phyloP scores from a whole-genome alignment of 2,329 filamentous ascomycete species.

The Diaporthe sp. region DNA sequence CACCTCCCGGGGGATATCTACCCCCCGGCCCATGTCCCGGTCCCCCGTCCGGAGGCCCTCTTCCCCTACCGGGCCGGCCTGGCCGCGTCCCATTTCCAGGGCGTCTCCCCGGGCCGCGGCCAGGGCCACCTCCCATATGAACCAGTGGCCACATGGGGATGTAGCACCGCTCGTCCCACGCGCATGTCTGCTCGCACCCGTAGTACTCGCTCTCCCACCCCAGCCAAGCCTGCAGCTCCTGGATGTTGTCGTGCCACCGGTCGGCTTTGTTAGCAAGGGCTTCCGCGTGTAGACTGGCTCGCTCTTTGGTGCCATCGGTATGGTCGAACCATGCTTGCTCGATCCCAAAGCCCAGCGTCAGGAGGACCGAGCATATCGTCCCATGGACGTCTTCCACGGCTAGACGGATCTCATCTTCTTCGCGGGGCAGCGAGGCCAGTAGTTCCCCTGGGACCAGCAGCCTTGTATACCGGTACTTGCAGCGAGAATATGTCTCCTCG shows the following conservation, averaged over 20 bases:
- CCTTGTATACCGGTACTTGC: conserved; percentile 57
- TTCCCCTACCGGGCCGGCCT: not conserved
- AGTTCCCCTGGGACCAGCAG: conserved; percentile 49
- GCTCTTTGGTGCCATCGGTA: not conserved
- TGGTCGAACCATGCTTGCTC: conserved; percentile 54
- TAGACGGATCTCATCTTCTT: conserved; percentile 54
- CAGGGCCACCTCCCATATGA: conserved; percentile 34
- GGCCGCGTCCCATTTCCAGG: conserved; percentile 28
- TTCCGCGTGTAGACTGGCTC: not conserved
- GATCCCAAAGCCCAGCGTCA: conserved; percentile 58
- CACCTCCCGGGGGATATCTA: not conserved
- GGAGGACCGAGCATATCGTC: conserved; percentile 56
- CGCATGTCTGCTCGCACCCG: conserved; percentile 56
- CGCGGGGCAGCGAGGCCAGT: conserved; percentile 45
- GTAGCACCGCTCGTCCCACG: conserved; percentile 59
- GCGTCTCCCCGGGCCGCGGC: conserved; percentile 38
- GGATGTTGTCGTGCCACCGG: conserved; percentile 51
- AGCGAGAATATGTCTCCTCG: conserved; percentile 55
- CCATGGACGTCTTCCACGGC: conserved; percentile 57
- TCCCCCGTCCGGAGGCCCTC: not conserved
- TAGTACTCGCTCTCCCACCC: conserved; percentile 64
- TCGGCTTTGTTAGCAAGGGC: conserved; percentile 37
- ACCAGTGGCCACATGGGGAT: conserved; percentile 65
- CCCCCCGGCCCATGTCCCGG: conserved; percentile 23
- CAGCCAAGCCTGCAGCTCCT: conserved; percentile 63